Percentiles rank a stretch among this genome's conserved stretches.
phyloP scores from a whole-genome alignment of 73 alveolate species.

The Blepharisma stoltei region DNA sequence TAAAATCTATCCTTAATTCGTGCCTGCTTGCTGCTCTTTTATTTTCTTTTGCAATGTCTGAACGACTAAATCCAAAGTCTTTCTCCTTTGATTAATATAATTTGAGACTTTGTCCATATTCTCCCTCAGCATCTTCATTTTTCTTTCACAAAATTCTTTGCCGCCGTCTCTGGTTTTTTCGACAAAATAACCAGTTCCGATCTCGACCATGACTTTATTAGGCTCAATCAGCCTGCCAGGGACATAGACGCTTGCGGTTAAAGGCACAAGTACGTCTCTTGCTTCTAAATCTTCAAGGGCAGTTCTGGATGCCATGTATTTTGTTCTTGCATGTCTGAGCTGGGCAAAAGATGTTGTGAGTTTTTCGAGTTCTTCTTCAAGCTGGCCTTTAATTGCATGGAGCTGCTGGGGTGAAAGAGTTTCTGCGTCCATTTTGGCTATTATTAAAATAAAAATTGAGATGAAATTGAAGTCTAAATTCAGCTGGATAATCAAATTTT shows the following conservation, averaged over 20 bases:
- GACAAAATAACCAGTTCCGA: conserved; percentile 84
- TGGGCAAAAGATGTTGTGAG: conserved; percentile 58
- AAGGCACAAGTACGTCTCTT: conserved; percentile 81
- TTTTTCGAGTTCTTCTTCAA: conserved; percentile 65
- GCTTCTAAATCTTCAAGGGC: conserved; percentile 56
- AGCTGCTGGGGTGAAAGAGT: conserved; percentile 57
- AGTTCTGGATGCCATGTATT: conserved; percentile 68
- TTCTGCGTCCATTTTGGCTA: conserved; percentile 11
- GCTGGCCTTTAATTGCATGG: conserved; percentile 58
- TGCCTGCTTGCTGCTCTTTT: background rate
- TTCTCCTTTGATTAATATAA: conserved; percentile 43
- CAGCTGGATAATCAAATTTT: no score
- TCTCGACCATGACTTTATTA: conserved; percentile 67
- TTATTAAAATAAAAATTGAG: no score
- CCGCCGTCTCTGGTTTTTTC: conserved; percentile 69
- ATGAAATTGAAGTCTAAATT: no score
- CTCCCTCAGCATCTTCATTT: conserved; percentile 56
- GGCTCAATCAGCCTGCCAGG: conserved; percentile 77
- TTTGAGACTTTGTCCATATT: conserved; percentile 67
- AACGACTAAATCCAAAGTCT: background rate
- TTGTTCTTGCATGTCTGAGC: conserved; percentile 62
- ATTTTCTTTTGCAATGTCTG: conserved; percentile 1
- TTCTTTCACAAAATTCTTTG: conserved; percentile 77
- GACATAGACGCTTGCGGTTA: conserved; percentile 73
- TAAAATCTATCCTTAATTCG: no score